Evolutionary conservation across 2,329 filamentous ascomycete genomes (phyloP).

Genomic region (Coniella lustricola): DNA sequence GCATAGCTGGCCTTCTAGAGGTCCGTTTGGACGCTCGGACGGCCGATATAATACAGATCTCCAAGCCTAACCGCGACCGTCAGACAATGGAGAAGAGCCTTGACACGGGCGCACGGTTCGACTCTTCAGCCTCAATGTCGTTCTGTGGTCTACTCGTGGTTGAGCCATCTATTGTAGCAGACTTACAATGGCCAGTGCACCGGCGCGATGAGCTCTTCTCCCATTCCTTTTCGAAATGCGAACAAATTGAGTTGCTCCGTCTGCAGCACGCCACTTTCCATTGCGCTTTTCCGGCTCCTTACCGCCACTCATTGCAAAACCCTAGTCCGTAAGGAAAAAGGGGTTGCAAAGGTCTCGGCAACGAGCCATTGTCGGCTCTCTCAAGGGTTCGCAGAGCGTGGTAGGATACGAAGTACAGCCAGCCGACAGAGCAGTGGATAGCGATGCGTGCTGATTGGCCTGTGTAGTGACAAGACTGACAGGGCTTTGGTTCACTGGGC

Average conservation of each 20-base stretch:
- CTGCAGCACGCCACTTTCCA: neutral
- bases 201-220: neutral
- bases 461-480: conserved; percentile 7
- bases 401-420: conserved; percentile 2
- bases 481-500: conserved; percentile 10
- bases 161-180: neutral
- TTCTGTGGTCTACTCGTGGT: neutral
- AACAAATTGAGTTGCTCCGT: neutral
- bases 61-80: neutral
- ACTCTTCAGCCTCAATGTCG: conserved; percentile 4
- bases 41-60: neutral
- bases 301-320: neutral
- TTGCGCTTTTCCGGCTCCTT: neutral
- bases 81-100: neutral
- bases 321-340: conserved; percentile 1
- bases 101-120: conserved; percentile 3
- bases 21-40: conserved; percentile 3
- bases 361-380: conserved; percentile 8
- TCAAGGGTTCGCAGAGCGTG: conserved; percentile 2
- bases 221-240: neutral
- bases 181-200: neutral
- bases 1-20: neutral
- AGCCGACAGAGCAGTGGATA: conserved; percentile 12
- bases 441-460: conserved; percentile 10
- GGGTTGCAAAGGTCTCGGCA: conserved; percentile 4